These are phyloP conservation scores for Centella asiatica DNA, from an alignment of 129 eudicot genomes.

Conservation along the genomic window DNA sequence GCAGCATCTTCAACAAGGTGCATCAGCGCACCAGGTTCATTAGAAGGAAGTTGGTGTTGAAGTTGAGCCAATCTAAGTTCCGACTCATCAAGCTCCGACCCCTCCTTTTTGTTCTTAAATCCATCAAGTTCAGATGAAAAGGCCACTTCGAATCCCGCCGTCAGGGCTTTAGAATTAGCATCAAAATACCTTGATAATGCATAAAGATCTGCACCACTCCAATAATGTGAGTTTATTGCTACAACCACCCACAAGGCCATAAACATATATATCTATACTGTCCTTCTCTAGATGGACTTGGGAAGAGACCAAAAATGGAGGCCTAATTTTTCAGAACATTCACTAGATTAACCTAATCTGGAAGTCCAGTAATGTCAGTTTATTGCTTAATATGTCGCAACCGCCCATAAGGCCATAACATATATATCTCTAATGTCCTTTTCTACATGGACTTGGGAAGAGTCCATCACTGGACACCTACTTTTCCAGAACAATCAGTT, in stretches of 20 bases:
- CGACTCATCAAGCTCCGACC: constrained; percentile 39
- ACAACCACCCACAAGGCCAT: neutral
- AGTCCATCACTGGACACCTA: too few species aligned
- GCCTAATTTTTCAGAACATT: too few species aligned
- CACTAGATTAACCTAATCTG: too few species aligned
- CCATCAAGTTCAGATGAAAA: constrained; percentile 13
- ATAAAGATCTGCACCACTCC: constrained; percentile 56
- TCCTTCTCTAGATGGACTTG: too few species aligned
- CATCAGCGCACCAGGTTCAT: constrained; percentile 76
- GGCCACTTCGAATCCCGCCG: constrained; percentile 8
- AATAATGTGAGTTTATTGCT: neutral
- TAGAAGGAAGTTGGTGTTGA: constrained; percentile 70
- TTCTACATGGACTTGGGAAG: too few species aligned
- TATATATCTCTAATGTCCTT: too few species aligned
- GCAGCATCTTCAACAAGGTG: constrained; percentile 51
- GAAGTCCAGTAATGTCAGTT: too few species aligned
- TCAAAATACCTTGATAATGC: constrained; percentile 60
- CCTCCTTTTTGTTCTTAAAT: constrained; percentile 16
- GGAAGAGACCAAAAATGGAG: too few species aligned
- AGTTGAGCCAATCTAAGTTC: constrained; percentile 78
- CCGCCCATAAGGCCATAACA: too few species aligned
- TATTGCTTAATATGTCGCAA: too few species aligned
- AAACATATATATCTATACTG: neutral
- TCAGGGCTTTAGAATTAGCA: constrained; percentile 28
- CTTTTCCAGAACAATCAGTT: too few species aligned